Evolutionary conservation across 2,329 filamentous ascomycete genomes (phyloP), one percentile per base, ranked within the genome.

Genomic region (Bipolaris cookei): DNA sequence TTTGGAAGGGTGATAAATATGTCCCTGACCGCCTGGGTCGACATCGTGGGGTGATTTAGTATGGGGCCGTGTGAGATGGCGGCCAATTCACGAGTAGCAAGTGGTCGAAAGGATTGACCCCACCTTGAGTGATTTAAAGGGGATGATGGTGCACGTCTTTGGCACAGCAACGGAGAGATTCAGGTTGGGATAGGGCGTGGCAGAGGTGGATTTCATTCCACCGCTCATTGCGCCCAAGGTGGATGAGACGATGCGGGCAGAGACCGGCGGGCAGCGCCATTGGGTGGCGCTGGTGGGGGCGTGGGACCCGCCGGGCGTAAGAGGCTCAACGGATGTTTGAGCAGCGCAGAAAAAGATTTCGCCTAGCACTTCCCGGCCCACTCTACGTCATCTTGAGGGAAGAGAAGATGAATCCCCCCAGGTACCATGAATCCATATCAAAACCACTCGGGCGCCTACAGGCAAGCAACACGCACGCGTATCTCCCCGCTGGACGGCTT

Each of bases 281-380:
- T 68, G 65, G 65, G 51, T 52, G 51, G 51, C 58, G 63, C 50
- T 45, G 50, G 58, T 51, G 63, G 61, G 60, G 60, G 57, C 51
- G 37, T 64, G 66, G 67, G 65, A 61, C 51, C 56, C 63, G 53
- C 53, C 56, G 55, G 62, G 61, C 58, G 54, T 54, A 63, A 61
- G 64, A 69, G 61, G 47, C 66, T 67, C 65, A 69, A 64, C 59
- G 52, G 52, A 64, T 51, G 54, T 54, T 62, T 61, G 46, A 58
- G 34, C 52, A 49, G 13, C 38, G 47, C 63, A 56, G 42, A 53
- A 63, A 65, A 64, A 67, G 58, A 61, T 67, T 69, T 68, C 66
- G 67, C 67, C 64, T 68, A 67, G 65, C 59, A 64, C 41, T 57
- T 60, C 61, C 64, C 56, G 51, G 46, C 59, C 57, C 65, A 69